Evolutionary conservation across 371 early-diverging fungal species (phyloP), one percentile per base, ranked within the genome.

Genomic region (Rhizopus arrhizus): DNA sequence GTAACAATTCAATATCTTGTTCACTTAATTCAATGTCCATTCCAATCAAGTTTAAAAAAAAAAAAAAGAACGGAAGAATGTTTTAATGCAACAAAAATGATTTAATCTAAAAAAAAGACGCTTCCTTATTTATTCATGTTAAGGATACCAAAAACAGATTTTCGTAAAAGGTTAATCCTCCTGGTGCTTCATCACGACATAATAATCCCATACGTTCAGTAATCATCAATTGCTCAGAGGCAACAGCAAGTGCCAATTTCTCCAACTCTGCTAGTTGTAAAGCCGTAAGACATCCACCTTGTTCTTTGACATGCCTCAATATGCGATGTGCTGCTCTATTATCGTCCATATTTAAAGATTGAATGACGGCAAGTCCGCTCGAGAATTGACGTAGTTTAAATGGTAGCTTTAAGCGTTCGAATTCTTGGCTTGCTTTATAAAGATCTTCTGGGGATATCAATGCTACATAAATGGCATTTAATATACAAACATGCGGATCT

Each of bases 391-490:
- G 82, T 61, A 94, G 53, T 16, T 89, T 80, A 51, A 91, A 83
- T 2, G 93, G 92, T 40, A 95, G 74, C 13, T 81, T 61, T 41
- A 93, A 68, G 2, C 60, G 55, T 59, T 82, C 84, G 62, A 93
- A 92, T 61, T 81, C 77, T 15, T 72, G 71, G 58, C 88, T 86
- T 22, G 93, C 89, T 54, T 86, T 88, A 53, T 85, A 84, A 28
- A 94, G 76, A 80, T 95, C 96, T 40, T 90, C 85, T 1, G 96
- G 96, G 0, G 94, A 95, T 31, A 95, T 87, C 12, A 94, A 77
- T 12, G 91, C 91, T 87, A 68, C 0, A 28, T 29, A 47, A 33
- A 33, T 22, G 10, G n/a, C 29, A 43, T n/a, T 5, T 28, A 13
- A 55, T 48, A 8, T n/a, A 41, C 4, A 36, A 47, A 7, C 22